Base-by-base conservation (phyloP, 1,139 yeast genomes). In the Blastobotrys illinoisensis region DNA sequence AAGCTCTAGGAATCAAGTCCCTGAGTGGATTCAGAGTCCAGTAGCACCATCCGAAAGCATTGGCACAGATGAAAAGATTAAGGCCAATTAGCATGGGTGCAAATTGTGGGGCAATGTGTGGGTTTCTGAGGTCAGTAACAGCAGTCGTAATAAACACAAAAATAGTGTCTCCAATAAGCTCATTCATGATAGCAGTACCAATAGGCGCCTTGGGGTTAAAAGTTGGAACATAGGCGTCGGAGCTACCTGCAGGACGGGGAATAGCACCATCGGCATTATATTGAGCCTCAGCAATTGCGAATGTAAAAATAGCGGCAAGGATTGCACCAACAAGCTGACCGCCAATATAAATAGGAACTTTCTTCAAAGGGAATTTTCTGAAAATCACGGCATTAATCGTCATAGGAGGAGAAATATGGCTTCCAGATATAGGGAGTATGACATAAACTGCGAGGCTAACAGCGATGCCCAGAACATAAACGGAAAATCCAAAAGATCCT, bases 31-130 rank as follows among this genome's bases (percentile, higher is more conserved):
- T 32, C 16, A 32, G 16, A 1, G 40, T n/a, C 40, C 40, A 32
- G 7, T 32, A 32, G 40, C 40, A 32, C 40, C 40, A 32, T 32
- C 40, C 40, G 16, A 32, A 32, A 13, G 40, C 40, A 32, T 32
- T 56, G 85, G 80, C 49, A 76, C 73, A 54, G 72, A 57, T 49
- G 52, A 49, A 23, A 57, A 54, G 46, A 53, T 50, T 6, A 48
- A 47, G 11, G 20, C 23, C 51, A 59, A 19, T 28, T n/a, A 43
- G 14, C 51, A 44, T 20, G 9, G 18, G 24, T 5, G 46, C 46
- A 9, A 9, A 32, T 16, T 14, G 32, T 21, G 47, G 56, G 45
- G 14, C 40, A n/a, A 32, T 32, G 16, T 13, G 14, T n/a, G 16
- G 16, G 40, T 32, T 32, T 13, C 40, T 14, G 16, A 32, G 40